These are phyloP conservation scores for Ettlia oleoabundans DNA, from an alignment of 139 green algal species.

Conservation along the genomic window DNA sequence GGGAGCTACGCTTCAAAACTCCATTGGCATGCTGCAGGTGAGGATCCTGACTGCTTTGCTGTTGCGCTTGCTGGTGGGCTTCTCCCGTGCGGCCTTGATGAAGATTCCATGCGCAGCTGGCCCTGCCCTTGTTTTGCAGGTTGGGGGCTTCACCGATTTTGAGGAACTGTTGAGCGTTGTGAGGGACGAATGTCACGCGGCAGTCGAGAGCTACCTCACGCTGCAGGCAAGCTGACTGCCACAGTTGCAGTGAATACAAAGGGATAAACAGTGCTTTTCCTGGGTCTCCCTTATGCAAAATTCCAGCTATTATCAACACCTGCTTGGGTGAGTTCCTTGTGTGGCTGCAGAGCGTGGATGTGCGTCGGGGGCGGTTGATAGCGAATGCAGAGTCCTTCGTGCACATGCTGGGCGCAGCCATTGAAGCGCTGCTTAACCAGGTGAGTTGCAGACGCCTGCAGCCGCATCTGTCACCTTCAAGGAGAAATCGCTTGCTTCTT, in stretches of 20 bases:
- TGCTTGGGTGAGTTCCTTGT: no score
- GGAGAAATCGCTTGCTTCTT: not conserved
- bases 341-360: slow-evolving; percentile 20
- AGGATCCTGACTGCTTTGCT: not conserved
- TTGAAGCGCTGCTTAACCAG: slow-evolving; percentile 31
- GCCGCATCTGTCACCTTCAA: not conserved
- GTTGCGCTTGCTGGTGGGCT: no score
- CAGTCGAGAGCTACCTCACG: not conserved
- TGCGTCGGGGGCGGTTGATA: slow-evolving; percentile 41
- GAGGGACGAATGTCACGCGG: slow-evolving; percentile 11
- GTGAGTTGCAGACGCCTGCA: not conserved
- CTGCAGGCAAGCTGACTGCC: slow-evolving; percentile 1
- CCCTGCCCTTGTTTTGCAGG: not conserved
- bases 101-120: not conserved
- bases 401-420: slow-evolving; percentile 18
- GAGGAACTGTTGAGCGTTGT: slow-evolving; percentile 25
- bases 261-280: not conserved
- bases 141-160: slow-evolving; percentile 18
- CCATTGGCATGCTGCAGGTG: slow-evolving; percentile 15
- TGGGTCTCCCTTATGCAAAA: no score
- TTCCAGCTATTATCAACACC: no score
- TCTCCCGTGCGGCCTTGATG: not conserved
- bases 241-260: not conserved
- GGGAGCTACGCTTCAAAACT: slow-evolving; percentile 17
- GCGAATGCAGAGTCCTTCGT: slow-evolving; percentile 36